These are phyloP conservation scores for Plasmodium berghei DNA, from an alignment of 169 alveolate genomes.

Conservation along the genomic window DNA sequence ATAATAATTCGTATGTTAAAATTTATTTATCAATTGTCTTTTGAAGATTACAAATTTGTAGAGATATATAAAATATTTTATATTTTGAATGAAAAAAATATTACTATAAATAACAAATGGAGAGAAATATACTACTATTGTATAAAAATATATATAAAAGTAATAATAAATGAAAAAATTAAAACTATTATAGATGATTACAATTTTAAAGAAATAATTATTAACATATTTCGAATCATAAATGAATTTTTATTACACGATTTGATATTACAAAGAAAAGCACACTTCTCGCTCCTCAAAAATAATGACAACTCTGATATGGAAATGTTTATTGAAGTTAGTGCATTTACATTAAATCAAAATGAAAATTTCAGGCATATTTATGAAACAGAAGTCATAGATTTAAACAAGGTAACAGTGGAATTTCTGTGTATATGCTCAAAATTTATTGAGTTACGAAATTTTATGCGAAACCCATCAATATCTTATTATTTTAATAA, in stretches of 20 bases:
- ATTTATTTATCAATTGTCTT: conserved; percentile 53
- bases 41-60: conserved; percentile 35
- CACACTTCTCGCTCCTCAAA: background rate
- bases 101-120: conserved; percentile 54
- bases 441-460: conserved; percentile 16
- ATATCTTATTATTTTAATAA: conserved; percentile 25
- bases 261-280: conserved; percentile 26
- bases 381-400: conserved; percentile 2
- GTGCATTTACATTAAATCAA: background rate
- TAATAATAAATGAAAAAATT: conserved; percentile 36
- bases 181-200: conserved; percentile 25
- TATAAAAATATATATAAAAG: conserved; percentile 55
- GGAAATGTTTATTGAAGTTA: too few relatives aligned
- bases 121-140: conserved; percentile 61
- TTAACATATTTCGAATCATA: conserved; percentile 34
- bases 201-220: conserved; percentile 27
- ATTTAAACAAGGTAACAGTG: conserved; percentile 44
- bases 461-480: conserved; percentile 44
- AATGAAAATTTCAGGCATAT: background rate
- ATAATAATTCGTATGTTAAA: conserved; percentile 26
- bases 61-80: conserved; percentile 70
- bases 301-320: background rate
- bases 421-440: conserved; percentile 39
- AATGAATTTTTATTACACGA: conserved; percentile 34
- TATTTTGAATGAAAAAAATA: conserved; percentile 29